Conservation (phyloP, 257 asterid genomes). For the Solanum infundibuliforme region DNA sequence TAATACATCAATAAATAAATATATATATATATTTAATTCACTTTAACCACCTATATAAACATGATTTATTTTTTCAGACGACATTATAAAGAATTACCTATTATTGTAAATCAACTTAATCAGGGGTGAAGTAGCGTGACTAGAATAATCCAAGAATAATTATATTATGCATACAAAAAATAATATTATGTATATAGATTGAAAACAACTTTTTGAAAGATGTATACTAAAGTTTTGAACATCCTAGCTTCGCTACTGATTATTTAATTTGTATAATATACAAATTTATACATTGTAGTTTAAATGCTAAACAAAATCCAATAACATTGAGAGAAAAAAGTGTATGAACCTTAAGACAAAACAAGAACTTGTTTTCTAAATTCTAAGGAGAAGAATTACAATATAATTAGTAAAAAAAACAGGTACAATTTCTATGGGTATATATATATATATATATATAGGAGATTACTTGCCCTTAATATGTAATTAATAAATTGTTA, state of each 20-base stretch:
- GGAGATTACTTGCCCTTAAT: not conserved
- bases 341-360: not conserved
- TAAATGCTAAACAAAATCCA: too few species aligned
- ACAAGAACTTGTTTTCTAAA: not conserved
- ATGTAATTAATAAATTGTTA: not conserved
- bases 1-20: too few species aligned
- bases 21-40: too few species aligned
- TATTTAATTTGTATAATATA: too few species aligned
- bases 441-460: not conserved
- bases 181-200: not conserved
- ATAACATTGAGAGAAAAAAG: not conserved
- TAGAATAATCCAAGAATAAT: too few species aligned
- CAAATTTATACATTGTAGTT: too few species aligned
- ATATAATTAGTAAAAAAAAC: not conserved
- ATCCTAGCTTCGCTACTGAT: too few species aligned
- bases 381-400: not conserved
- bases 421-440: not conserved
- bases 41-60: not conserved
- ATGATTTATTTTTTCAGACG: too few species aligned
- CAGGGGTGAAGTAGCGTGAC: not conserved
- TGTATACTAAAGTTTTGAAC: too few species aligned
- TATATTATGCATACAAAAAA: too few species aligned
- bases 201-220: too few species aligned
- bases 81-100: too few species aligned
- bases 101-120: not conserved